Conservation (phyloP, 1,139 yeast genomes). For the Suhomyces panamericanus region DNA sequence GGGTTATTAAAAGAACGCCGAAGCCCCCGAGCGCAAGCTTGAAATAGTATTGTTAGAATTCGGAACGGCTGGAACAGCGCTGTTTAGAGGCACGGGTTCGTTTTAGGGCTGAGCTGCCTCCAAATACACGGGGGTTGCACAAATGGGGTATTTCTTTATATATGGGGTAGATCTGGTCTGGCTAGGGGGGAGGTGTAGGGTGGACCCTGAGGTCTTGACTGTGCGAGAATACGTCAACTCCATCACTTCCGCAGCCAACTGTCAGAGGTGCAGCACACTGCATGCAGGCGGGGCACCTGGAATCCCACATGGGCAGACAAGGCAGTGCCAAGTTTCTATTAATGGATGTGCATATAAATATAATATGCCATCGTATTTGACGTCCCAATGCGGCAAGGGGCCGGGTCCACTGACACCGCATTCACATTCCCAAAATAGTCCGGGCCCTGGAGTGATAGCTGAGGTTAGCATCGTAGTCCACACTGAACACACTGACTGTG, state of each 20-base stretch:
- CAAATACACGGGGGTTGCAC: not conserved
- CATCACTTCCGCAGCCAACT: not conserved
- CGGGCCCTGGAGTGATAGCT: conserved; percentile 26
- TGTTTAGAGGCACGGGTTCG: not conserved
- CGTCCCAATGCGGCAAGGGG: not conserved
- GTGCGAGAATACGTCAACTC: not conserved
- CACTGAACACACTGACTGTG: conserved; percentile 37
- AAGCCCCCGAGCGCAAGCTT: conserved; percentile 1
- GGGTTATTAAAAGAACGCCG: not conserved
- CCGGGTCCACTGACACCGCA: not conserved
- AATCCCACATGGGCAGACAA: not conserved
- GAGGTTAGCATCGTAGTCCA: conserved; percentile 41
- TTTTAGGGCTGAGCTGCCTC: too few relatives aligned
- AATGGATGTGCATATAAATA: too few relatives aligned
- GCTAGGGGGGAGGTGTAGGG: not conserved
- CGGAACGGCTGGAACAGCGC: conserved; percentile 4
- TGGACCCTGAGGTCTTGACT: too few relatives aligned
- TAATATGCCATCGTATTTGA: not conserved
- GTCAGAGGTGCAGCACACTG: conserved; percentile 1
- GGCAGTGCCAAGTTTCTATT: too few relatives aligned
- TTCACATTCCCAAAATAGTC: conserved; percentile 5
- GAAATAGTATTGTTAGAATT: conserved; percentile 1
- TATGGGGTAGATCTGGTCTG: too few relatives aligned
- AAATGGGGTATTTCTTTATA: not conserved
- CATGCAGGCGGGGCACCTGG: not conserved